Base-by-base conservation (phyloP, 164 flowering plant species). In the Magnolia sinica region DNA sequence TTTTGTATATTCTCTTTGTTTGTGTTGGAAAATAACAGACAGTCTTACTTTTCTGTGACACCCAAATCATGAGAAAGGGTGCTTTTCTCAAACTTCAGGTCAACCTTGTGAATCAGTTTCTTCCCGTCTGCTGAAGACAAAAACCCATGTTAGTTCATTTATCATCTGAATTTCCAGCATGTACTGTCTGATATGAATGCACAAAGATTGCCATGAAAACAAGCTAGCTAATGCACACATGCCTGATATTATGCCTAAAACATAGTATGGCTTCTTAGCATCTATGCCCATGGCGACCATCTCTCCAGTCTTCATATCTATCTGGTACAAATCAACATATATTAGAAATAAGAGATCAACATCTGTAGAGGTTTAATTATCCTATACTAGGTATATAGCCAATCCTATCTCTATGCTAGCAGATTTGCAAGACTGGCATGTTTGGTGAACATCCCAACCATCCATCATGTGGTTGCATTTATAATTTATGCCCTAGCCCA, bases 1-100 rank as follows among this genome's bases (percentile, higher is more conserved):
- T 27, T 6, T 37, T 68, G 16, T 14, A 67, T 24, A 8, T 29
- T 68, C 8, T 68, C 70, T 27, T 27, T 8, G 18, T 29, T 11
- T 24, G 37, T 29, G 49, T 16, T 13, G 37, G 13, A 16, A 55
- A 11, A 55, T 8, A 3, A 68, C 23, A 13, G 50, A 68, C 22
- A 23, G 4, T 13, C 68, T 61, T 71, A 78, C 80, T 74, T 74
- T 49, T 78, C 70, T 22, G 77, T 78, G 16, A 78, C 50, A 23
- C 63, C 73, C n/a, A 78, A 19, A 2, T 78, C 80, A 78, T 78
- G 77, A 70, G 49, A 8, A 8, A 78, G 50, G 61, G 59, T 70
- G 69, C 74, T 8, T 63, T 50, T 70, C 58, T 59, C n/a, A 55
- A 76, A 76, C 45, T 71, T 59, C 29, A 76, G 74, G 27, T 76